Conservation (phyloP, 495 filamentous ascomycete species). For the Penicillium alfredii region DNA sequence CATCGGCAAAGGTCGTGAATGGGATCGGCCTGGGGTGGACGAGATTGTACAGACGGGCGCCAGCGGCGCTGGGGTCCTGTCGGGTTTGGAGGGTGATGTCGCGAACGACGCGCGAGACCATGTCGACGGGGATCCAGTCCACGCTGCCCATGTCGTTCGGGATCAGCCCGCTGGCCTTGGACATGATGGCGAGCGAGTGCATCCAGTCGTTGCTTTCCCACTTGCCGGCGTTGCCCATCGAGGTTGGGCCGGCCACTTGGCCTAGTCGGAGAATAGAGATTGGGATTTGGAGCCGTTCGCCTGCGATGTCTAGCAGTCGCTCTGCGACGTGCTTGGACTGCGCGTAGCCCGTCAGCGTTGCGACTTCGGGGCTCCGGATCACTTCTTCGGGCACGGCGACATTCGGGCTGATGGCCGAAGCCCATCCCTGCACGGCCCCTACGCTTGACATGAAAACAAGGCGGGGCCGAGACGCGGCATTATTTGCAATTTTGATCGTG, state of each 20-base stretch:
- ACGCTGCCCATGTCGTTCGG: slow-evolving; percentile 10
- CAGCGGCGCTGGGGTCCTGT: slow-evolving; percentile 6
- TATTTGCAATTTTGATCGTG: slow-evolving; percentile 42
- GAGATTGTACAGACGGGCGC: slow-evolving; percentile 17
- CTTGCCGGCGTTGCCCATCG: slow-evolving; percentile 7
- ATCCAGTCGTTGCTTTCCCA: slow-evolving; percentile 27
- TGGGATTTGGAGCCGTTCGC: slow-evolving; percentile 31
- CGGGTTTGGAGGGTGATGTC: slow-evolving; percentile 10
- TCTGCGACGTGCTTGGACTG: slow-evolving; percentile 32
- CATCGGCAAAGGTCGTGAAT: slow-evolving; percentile 10
- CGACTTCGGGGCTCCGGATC: slow-evolving; percentile 28
- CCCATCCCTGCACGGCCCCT: slow-evolving; percentile 23
- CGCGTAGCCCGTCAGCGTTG: slow-evolving; percentile 41
- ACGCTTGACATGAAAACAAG: slow-evolving; percentile 51
- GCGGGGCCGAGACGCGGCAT: slow-evolving; percentile 33
- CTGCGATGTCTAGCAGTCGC: slow-evolving; percentile 42
- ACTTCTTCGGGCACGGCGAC: slow-evolving; percentile 40
- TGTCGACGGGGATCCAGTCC: slow-evolving; percentile 27
- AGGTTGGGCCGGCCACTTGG: slow-evolving; percentile 45
- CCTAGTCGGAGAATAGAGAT: slow-evolving; percentile 46
- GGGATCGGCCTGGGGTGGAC: slow-evolving; percentile 16
- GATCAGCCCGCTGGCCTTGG: slow-evolving; percentile 15
- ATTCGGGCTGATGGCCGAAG: slow-evolving; percentile 18
- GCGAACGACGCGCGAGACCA: slow-evolving; percentile 11
- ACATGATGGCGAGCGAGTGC: slow-evolving; percentile 16